Conservation (phyloP, 202 grass and related monocot species). For the Alloteropsis angusta region DNA sequence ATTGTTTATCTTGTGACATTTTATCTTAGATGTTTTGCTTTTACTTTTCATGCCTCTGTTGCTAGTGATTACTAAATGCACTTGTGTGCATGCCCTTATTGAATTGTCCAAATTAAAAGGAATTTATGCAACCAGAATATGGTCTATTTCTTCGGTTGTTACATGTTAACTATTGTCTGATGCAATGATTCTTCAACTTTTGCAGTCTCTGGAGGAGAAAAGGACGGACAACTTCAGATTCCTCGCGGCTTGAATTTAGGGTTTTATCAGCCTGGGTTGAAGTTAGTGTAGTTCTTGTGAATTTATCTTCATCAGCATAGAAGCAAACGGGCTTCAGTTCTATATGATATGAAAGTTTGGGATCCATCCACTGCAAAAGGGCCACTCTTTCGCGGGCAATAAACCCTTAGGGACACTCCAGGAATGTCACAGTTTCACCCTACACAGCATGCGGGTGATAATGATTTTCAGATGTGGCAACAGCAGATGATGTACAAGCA, state of each 20-base stretch:
- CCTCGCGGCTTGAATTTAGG: constrained; percentile 10
- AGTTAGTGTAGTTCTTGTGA: background rate
- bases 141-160: background rate
- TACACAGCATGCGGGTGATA: constrained; percentile 39
- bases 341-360: constrained; percentile 40
- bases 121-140: background rate
- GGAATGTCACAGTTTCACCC: constrained; percentile 56
- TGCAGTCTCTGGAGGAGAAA: constrained; percentile 22
- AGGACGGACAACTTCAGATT: background rate
- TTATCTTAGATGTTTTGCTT: constrained; percentile 4
- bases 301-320: constrained; percentile 6
- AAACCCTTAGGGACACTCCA: constrained; percentile 19
- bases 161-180: constrained; percentile 11
- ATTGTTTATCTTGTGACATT: background rate
- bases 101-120: background rate
- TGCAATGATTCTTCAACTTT: constrained; percentile 10
- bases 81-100: constrained; percentile 1
- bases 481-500: constrained; percentile 89
- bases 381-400: constrained; percentile 26
- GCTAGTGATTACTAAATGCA: background rate
- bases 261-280: constrained; percentile 1
- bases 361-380: constrained; percentile 25
- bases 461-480: constrained; percentile 82
- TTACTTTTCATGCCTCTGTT: constrained; percentile 8
- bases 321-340: constrained; percentile 11